Evolutionary conservation across 495 filamentous ascomycete genomes (phyloP).

Genomic region (Bathelium albidoporum): DNA sequence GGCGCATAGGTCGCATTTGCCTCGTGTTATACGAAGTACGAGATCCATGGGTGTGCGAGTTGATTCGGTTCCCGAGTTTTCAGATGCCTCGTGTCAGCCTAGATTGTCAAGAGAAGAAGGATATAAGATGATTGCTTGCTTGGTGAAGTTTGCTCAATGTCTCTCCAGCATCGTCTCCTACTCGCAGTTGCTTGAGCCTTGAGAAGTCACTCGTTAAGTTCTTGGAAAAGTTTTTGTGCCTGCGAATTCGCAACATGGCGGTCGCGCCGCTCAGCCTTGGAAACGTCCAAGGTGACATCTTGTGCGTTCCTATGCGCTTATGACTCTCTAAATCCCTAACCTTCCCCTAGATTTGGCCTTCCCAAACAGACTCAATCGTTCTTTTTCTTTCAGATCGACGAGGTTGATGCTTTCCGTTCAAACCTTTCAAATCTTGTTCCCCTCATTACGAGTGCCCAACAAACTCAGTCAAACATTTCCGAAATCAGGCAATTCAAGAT

Average conservation of each 20-base stretch:
- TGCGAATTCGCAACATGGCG: neutral
- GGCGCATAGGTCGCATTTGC: neutral
- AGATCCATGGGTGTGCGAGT: neutral
- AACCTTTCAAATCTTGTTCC: constrained; percentile 10
- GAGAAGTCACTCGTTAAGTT: neutral
- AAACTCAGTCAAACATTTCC: neutral
- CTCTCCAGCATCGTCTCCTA: neutral
- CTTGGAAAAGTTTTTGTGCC: neutral
- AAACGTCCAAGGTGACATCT: constrained; percentile 12
- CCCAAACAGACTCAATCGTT: constrained; percentile 8
- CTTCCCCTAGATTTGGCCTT: constrained; percentile 2
- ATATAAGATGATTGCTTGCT: neutral
- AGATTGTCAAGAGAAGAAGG: neutral
- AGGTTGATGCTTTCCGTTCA: neutral
- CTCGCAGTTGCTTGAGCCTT: neutral
- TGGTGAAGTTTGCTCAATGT: neutral
- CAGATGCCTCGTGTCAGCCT: neutral
- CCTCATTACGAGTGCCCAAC: constrained; percentile 9
- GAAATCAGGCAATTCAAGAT: constrained; percentile 2
- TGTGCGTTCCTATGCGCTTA: neutral
- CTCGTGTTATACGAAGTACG: neutral
- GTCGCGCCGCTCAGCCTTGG: neutral
- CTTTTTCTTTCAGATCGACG: constrained; percentile 9
- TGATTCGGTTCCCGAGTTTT: neutral
- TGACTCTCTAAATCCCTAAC: neutral